phyloP scores from a whole-genome alignment of 257 asterid genomes.

The Solanum tarijense region DNA sequence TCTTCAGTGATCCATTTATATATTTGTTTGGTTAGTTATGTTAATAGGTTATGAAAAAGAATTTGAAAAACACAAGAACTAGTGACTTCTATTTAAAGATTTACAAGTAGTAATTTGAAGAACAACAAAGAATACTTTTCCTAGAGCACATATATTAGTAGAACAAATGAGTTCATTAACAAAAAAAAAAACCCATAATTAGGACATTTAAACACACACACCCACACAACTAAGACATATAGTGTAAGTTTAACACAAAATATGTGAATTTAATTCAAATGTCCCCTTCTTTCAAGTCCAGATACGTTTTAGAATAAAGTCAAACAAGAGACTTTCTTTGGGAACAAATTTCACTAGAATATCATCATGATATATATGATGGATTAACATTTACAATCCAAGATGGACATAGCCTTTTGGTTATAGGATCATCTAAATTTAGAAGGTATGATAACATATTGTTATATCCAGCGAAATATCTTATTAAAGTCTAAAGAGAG shows the following conservation, averaged over 20 bases:
- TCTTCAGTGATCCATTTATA: background rate
- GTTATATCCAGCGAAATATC: background rate
- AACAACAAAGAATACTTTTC: background rate
- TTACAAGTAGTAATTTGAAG: background rate
- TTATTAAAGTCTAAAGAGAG: no score
- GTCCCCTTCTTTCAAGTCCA: background rate
- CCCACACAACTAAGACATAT: background rate
- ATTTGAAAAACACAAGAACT: background rate
- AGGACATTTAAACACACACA: background rate
- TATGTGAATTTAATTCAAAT: background rate
- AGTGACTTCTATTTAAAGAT: background rate
- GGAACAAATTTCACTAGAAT: background rate
- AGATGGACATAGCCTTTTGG: background rate
- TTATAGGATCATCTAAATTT: background rate
- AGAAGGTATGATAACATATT: background rate
- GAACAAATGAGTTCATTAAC: no score
- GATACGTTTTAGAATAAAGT: background rate
- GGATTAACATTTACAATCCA: no score
- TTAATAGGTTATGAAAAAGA: background rate
- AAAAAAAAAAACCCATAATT: background rate
- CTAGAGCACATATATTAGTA: background rate
- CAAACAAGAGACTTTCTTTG: background rate
- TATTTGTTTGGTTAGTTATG: background rate
- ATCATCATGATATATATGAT: background rate
- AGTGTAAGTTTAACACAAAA: background rate